phyloP scores from a whole-genome alignment of 225 moss, liverwort and hornwort species.

The Ulota crispa region DNA sequence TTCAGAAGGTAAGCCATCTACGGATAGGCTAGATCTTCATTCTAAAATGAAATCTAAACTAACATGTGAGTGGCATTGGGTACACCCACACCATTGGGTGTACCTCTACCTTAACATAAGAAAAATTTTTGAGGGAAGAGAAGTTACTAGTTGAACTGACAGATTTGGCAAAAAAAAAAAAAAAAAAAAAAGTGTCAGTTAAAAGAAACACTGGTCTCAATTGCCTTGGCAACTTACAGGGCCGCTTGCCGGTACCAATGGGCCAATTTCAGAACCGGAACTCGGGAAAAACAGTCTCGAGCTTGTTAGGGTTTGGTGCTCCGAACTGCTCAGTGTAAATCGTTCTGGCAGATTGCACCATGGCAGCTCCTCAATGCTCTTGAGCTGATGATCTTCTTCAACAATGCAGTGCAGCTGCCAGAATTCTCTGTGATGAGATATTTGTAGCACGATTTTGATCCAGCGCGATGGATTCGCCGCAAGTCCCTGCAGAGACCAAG shows the following conservation, averaged over 20 bases:
- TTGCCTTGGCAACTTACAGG: background rate
- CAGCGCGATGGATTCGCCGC: constrained; percentile 29
- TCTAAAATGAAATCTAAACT: no score
- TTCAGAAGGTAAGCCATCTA: no score
- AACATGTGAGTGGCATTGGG: no score
- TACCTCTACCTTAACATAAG: no score
- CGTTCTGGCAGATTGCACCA: background rate
- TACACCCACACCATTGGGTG: no score
- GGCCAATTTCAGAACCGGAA: fast-evolving
- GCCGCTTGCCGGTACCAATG: background rate
- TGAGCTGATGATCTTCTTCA: background rate
- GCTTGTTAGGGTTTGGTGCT: constrained; percentile 13
- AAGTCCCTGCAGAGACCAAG: background rate
- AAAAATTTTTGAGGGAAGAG: no score
- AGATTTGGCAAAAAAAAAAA: no score
- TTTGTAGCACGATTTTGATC: background rate
- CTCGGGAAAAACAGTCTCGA: background rate
- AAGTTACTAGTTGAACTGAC: no score
- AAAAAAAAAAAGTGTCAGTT: no score
- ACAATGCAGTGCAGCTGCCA: background rate
- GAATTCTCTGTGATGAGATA: background rate
- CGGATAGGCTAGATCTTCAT: no score
- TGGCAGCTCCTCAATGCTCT: background rate
- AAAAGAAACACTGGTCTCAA: no score
- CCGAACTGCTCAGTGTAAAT: background rate